Evolutionary conservation across 2,329 filamentous ascomycete genomes (phyloP).

Genomic region (Neonectria hederae): DNA sequence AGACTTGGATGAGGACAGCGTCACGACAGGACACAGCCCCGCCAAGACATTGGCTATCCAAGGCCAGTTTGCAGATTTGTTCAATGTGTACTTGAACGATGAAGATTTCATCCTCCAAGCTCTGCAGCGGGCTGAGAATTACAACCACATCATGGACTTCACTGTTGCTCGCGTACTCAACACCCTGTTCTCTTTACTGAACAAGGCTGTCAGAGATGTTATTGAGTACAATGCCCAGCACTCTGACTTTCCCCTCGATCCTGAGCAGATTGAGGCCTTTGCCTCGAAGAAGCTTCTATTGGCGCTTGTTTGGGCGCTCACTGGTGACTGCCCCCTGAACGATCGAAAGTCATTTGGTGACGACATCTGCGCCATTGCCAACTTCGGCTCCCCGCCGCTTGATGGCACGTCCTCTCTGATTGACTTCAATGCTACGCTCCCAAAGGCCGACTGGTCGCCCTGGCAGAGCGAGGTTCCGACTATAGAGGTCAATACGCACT

Average conservation of each 20-base stretch:
- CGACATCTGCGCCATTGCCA: slow-evolving; percentile 81
- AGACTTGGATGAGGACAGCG: slow-evolving; percentile 92
- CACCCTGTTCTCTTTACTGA: slow-evolving; percentile 93
- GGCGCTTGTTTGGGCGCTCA: slow-evolving; percentile 93
- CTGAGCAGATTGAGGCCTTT: slow-evolving; percentile 89
- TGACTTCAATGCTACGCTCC: slow-evolving; percentile 91
- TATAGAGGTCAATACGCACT: slow-evolving; percentile 98
- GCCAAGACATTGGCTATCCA: slow-evolving; percentile 84
- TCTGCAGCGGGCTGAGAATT: slow-evolving; percentile 78
- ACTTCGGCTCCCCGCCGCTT: slow-evolving; percentile 83
- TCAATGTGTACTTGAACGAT: slow-evolving; percentile 77
- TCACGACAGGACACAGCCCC: slow-evolving; percentile 77
- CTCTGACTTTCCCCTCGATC: slow-evolving; percentile 89
- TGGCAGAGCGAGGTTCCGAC: slow-evolving; percentile 96
- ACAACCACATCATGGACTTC: slow-evolving; percentile 98
- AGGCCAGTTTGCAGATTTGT: slow-evolving; percentile 78
- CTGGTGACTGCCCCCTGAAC: slow-evolving; percentile 88
- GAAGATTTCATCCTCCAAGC: slow-evolving; percentile 85
- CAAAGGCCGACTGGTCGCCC: slow-evolving; percentile 85
- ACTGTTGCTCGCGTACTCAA: slow-evolving; percentile 89
- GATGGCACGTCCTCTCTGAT: slow-evolving; percentile 87
- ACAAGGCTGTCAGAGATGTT: slow-evolving; percentile 90
- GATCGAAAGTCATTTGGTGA: slow-evolving; percentile 93
- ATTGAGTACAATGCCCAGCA: slow-evolving; percentile 97
- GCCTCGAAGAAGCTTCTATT: slow-evolving; percentile 94